phyloP scores from a whole-genome alignment of 306 rosid species.

The Amphicarpaea edgeworthii region DNA sequence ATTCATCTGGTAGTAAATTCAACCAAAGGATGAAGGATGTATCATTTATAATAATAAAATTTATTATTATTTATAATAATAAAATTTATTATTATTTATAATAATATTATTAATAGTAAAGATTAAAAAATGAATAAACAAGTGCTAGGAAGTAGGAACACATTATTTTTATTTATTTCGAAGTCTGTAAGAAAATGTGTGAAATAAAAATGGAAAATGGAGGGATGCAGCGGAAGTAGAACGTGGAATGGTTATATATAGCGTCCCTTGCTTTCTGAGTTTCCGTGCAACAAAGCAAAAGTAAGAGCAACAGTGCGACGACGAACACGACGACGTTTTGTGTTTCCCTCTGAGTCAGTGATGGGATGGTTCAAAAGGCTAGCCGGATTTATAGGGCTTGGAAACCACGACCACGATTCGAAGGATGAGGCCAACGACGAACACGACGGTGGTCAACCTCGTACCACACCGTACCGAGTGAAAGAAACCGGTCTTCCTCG shows the following conservation, averaged over 20 bases:
- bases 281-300: too few relatives aligned
- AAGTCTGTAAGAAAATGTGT: too few relatives aligned
- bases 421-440: slow-evolving; percentile 48
- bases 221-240: neutral
- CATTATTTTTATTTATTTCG: too few relatives aligned
- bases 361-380: slow-evolving; percentile 69
- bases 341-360: neutral
- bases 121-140: too few relatives aligned
- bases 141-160: too few relatives aligned
- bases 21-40: too few relatives aligned
- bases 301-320: slow-evolving; percentile 9
- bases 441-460: slow-evolving; percentile 49
- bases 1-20: too few relatives aligned
- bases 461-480: slow-evolving; percentile 44
- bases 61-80: too few relatives aligned
- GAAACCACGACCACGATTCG: slow-evolving; percentile 66
- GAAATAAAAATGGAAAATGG: neutral
- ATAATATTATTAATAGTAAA: too few relatives aligned
- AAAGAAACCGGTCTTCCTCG: slow-evolving; percentile 69
- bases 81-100: too few relatives aligned
- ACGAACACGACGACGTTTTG: slow-evolving; percentile 30
- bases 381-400: slow-evolving; percentile 67
- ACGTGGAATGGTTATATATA: neutral
- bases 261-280: neutral
- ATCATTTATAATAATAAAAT: too few relatives aligned